Conservation (phyloP, 1,139 yeast species). For the Blastobotrys arbuscula region DNA sequence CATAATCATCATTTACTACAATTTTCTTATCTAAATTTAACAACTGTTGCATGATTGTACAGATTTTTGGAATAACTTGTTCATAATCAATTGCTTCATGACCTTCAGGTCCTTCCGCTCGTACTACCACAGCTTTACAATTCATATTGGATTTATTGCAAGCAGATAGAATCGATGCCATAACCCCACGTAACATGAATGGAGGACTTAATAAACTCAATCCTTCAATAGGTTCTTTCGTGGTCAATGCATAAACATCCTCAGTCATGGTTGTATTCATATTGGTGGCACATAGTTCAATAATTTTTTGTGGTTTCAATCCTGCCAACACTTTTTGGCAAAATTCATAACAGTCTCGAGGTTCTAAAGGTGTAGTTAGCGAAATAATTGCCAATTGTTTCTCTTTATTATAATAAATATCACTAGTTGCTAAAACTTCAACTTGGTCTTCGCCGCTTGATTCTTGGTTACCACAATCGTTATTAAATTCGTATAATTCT, state of each 20-base stretch:
- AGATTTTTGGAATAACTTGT: conserved; percentile 13
- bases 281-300: conserved; percentile 20
- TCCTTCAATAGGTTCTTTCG: not conserved
- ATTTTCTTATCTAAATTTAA: conserved; percentile 10
- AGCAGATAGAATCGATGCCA: conserved; percentile 25
- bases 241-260: conserved; percentile 16
- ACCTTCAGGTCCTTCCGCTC: conserved; percentile 30
- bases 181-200: conserved; percentile 25
- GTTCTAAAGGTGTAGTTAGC: conserved; percentile 14
- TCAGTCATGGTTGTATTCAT: conserved; percentile 17
- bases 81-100: conserved; percentile 26
- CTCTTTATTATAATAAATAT: not conserved
- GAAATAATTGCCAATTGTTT: not conserved
- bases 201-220: conserved; percentile 23
- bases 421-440: not conserved
- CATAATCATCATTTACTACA: conserved; percentile 13
- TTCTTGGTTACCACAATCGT: not conserved
- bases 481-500: not conserved
- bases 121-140: conserved; percentile 24
- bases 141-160: conserved; percentile 18
- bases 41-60: conserved; percentile 5
- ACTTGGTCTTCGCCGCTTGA: not conserved
- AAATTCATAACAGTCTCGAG: conserved; percentile 21
- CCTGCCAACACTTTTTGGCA: conserved; percentile 15
- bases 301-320: conserved; percentile 17